Evolutionary conservation across 139 green algal species (phyloP), one percentile per base, ranked within the genome.

Genomic region (Astrephomene gubernaculifera): DNA sequence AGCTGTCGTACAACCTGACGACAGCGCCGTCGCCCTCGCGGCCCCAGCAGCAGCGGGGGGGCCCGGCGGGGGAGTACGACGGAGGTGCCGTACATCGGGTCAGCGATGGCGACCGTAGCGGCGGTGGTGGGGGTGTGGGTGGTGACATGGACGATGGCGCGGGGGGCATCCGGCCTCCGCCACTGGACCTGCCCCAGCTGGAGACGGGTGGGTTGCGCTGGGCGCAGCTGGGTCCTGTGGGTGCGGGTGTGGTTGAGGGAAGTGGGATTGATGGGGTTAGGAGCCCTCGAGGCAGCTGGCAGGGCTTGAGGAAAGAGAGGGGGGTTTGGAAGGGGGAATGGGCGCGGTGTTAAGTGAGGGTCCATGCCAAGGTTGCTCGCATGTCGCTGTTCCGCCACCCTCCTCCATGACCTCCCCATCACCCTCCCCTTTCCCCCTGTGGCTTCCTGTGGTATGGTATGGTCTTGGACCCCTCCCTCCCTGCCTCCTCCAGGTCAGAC

Each of bases 111-210:
- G 35, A 33, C 35, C 8, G 36, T 21, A 53, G 53, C 72, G 31
- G 36, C 60, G 76, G 7, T 2, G 78, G 33, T 10, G 78, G 39
- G 17, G 43, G 29, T 6, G 60, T 24, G 69, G 69, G 14, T 29
- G 44, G 43, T 29, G 41, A 27, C 14, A n/a, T 5, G 43, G 5
- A 21, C 14, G n/a, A n/a, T n/a, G n/a, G n/a, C n/a, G n/a, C n/a
- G n/a, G 25, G 31, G 39, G 43, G 24, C 71, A 39, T 52, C 22
- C 65, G 36, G 38, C 65, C 45, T 44, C 54, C 82, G 25, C 43
- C 41, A 36, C 49, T 88, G 74, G 83, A 88, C 35, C 73, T 88
- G 21, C 73, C 73, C 5, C 49, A 80, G 49, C 73, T 88, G 38
- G 73, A 88, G 17, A 83, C 83, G 36, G 83, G 83, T 88, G 52